phyloP scores from a whole-genome alignment of 78 protist species.

The Dictyostelium firmibasis region DNA sequence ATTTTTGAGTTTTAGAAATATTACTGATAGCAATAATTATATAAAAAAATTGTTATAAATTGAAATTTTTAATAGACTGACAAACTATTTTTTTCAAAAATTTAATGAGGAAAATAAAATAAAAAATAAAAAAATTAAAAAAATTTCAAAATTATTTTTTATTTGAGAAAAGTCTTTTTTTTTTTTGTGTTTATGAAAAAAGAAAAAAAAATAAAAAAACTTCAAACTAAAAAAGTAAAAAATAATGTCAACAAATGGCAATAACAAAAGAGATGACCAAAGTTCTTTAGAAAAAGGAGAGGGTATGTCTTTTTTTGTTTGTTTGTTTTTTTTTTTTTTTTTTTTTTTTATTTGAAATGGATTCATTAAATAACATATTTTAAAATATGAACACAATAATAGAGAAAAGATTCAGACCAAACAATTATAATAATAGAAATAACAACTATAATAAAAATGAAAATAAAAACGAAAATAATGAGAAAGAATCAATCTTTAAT shows the following conservation, averaged over 20 bases:
- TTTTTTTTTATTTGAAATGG: too few species aligned
- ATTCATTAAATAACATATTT: too few species aligned
- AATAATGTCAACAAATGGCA: background rate
- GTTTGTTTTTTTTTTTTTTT: background rate
- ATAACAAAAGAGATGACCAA: background rate
- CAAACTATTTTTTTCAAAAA: too few species aligned
- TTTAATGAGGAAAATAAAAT: too few species aligned
- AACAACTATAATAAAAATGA: background rate
- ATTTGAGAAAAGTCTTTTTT: too few species aligned
- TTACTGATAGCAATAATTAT: too few species aligned
- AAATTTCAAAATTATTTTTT: too few species aligned
- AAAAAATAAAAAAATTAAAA: too few species aligned
- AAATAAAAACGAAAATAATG: background rate
- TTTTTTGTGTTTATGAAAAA: too few species aligned
- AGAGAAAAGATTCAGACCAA: background rate
- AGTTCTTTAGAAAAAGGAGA: background rate
- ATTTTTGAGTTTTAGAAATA: too few species aligned
- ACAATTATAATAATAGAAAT: background rate
- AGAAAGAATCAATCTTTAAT: background rate
- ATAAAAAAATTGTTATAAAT: too few species aligned
- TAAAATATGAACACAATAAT: background rate
- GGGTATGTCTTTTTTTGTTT: background rate
- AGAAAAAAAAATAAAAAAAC: background rate
- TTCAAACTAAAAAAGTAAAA: background rate
- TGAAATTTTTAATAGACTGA: too few species aligned